Evolutionary conservation across 192 early-diverging fungal genomes (phyloP), one percentile per base, ranked within the genome.

Genomic region (Umbelopsis ramanniana): DNA sequence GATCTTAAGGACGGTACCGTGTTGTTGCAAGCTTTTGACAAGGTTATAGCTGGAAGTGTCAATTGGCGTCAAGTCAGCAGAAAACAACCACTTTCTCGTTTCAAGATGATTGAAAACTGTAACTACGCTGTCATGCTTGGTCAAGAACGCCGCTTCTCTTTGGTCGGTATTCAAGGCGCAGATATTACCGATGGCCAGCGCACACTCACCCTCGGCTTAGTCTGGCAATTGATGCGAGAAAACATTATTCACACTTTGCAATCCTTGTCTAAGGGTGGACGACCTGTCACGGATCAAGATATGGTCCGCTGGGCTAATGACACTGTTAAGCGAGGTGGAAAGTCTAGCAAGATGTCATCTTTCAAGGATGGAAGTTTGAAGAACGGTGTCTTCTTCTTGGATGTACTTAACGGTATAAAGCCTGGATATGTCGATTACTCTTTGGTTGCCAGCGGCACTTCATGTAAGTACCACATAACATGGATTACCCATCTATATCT

Each of bases 161-260:
- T 99, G 29, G 96, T 99, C 35, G 94, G 93, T 67, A 97, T 99
- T 77, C 94, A 96, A 78, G 97, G 97, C 35, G 89, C 91, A 9
- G 97, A 99, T 83, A 93, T 99, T 73, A 90, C 90, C 22, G 97
- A 98, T 68, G 97, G 95, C 52, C 86, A 85, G 63, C 94, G 93
- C 33, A 97, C 90, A 17, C 82, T 99, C 45, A 97, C 94, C 22
- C 85, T 99, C 33, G 95, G 92, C 47, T 76, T 96, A 19, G 95
- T 97, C 47, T 99, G 97, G 97, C 97, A 99, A 85, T 87, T 99
- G 83, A 99, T 99, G 97, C 92, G 97, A 21, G 93, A 94, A 68
- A 94, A 99, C 83, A 93, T 99, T 54, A 87, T 97, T 23, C 95
- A 95, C 75, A 97, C 97, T 11, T 85, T 99, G 73, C 90, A 93